These are phyloP conservation scores for Hirsutella minnesotensis DNA, from an alignment of 2,329 filamentous ascomycete species.

Conservation along the genomic window DNA sequence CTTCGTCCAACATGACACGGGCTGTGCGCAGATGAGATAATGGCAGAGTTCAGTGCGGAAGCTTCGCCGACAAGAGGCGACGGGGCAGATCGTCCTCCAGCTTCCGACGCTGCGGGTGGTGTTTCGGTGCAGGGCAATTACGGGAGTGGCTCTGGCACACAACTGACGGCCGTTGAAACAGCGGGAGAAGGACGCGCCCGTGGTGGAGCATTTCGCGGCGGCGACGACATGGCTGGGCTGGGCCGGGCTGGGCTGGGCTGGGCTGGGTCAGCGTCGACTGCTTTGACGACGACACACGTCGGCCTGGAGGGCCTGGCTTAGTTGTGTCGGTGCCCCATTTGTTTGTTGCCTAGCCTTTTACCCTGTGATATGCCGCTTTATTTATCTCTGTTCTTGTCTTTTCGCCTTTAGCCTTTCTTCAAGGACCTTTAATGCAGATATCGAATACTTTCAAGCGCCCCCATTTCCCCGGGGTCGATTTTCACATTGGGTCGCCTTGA, in stretches of 20 bases:
- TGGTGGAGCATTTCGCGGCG: slow-evolving; percentile 9
- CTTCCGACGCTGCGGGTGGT: slow-evolving; percentile 3
- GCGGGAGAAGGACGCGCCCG: slow-evolving; percentile 6
- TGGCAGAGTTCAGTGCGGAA: slow-evolving; percentile 15
- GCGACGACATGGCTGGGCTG: slow-evolving; percentile 4
- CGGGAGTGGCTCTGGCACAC: slow-evolving; percentile 6
- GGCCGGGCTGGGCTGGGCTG: too few relatives aligned
- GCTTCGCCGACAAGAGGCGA: slow-evolving; percentile 4
- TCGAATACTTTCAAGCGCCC: slow-evolving; percentile 31
- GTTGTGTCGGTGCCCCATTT: slow-evolving; percentile 16
- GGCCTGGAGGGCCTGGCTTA: slow-evolving; percentile 7
- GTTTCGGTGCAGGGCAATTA: slow-evolving; percentile 1
- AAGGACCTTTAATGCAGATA: slow-evolving; percentile 54
- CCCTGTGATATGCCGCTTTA: slow-evolving; percentile 9
- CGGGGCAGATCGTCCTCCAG: slow-evolving; percentile 1
- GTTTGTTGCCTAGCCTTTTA: slow-evolving; percentile 15
- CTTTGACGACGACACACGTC: slow-evolving; percentile 1
- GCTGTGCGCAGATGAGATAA: slow-evolving; percentile 19
- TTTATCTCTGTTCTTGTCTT: slow-evolving; percentile 9
- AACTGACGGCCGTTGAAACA: slow-evolving; percentile 5
- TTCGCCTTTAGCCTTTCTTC: slow-evolving; percentile 38
- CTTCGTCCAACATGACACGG: slow-evolving; percentile 15
- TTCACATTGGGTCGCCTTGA: too few relatives aligned
- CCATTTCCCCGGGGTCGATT: background rate
- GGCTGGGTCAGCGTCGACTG: background rate